Percentiles rank a stretch among this genome's conserved stretches.
These are phyloP conservation scores for Funneliformis caledonium DNA, from an alignment of 371 early-diverging fungal genomes.

Conservation along the genomic window DNA sequence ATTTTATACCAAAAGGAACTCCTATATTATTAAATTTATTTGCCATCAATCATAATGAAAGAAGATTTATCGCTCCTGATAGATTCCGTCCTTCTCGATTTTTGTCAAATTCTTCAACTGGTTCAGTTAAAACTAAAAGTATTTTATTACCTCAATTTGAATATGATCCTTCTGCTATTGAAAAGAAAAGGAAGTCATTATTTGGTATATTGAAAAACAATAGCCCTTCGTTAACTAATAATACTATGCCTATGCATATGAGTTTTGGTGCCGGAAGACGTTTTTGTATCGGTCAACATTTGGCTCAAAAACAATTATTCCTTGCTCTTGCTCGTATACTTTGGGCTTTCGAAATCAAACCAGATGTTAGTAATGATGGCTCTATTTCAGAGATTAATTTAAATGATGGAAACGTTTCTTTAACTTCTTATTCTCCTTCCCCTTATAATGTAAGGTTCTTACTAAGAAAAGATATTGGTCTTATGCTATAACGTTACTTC, in stretches of 20 bases:
- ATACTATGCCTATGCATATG: not conserved
- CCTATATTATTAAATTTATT: conserved; percentile 7
- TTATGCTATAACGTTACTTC: not conserved
- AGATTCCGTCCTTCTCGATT: conserved; percentile 27
- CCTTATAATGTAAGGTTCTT: not conserved
- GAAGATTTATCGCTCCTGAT: conserved; percentile 16
- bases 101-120: not conserved
- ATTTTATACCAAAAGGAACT: conserved; percentile 20
- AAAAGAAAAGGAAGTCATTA: not conserved
- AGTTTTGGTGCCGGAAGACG: conserved; percentile 26
- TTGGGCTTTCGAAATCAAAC: conserved; percentile 30
- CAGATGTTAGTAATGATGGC: not conserved
- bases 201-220: not conserved
- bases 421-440: not conserved
- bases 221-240: not conserved
- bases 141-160: not conserved
- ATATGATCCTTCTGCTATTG: not conserved
- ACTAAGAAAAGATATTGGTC: not conserved
- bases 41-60: conserved; percentile 13
- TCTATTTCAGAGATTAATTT: not conserved
- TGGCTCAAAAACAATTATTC: conserved; percentile 3
- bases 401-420: not conserved
- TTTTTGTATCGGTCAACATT: conserved; percentile 15
- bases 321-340: conserved; percentile 11
- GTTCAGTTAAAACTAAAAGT: not conserved